Base-by-base conservation (phyloP, 75 land plant species). In the Chamaecyparis obtusa region DNA sequence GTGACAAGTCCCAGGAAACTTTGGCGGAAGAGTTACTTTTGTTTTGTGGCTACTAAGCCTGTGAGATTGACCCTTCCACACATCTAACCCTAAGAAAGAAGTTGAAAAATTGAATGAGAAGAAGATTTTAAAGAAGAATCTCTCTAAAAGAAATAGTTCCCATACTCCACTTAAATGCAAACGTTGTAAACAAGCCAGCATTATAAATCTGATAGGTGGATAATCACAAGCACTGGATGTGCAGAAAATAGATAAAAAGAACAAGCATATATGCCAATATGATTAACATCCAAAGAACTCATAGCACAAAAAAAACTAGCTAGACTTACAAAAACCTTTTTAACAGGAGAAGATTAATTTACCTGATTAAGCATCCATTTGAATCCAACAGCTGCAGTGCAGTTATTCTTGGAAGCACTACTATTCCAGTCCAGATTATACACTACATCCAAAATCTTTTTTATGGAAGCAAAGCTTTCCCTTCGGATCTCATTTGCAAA, bases 301-400 rank as follows among this genome's bases (percentile, higher is more conserved):
- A n/a, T n/a, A 81, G 49, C 1, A 41, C 83, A 9, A 9, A 80
- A 8, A 80, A 80, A 81, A 13, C 32, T 81, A 81, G 46, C 83
- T 81, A 44, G 51, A 81, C 39, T 78, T 1, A 41, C 27, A 19
- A 46, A 81, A 44, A 0, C 32, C n/a, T 10, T 11, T n/a, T n/a
- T 51, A 13, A 81, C 10, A 44, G 15, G 2, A 33, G 21, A 1
- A n/a, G 48, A 55, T 36, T 19, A 56, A 9, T 56, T 54, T 84
- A 92, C 94, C 94, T 93, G 94, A 85, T 93, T 93, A 44, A 93
- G 93, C 94, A 93, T 93, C 94, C 94, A 93, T 78, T 93, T 93
- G 86, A 93, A 88, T 3, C 94, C 94, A 64, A 93, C 90, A 57
- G 93, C 94, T 30, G 91, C 86, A 16, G 89, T 90, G 87, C 94